Percentiles rank a stretch among this genome's conserved stretches.
These are phyloP conservation scores for Dothiorella sarmentorum DNA, from an alignment of 2,329 filamentous ascomycete genomes.

Conservation along the genomic window DNA sequence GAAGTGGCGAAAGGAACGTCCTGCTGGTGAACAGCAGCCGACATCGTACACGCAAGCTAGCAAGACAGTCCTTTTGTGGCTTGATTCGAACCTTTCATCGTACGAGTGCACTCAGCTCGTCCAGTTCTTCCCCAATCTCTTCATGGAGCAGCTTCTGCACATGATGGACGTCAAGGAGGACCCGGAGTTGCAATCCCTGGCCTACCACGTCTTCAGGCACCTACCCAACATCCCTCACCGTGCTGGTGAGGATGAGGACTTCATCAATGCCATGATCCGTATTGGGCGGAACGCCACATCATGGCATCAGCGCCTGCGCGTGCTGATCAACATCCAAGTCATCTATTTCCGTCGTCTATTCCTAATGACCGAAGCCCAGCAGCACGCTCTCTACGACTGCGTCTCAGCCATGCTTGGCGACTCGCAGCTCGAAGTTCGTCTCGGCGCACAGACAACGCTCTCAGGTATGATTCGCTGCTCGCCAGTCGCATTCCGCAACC, in stretches of 20 bases:
- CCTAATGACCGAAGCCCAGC: constrained; percentile 70
- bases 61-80: constrained; percentile 93
- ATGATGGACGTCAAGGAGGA: constrained; percentile 99
- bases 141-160: constrained; percentile 90
- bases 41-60: constrained; percentile 93
- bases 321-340: constrained; percentile 97
- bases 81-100: constrained; percentile 85
- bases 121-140: constrained; percentile 82
- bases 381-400: constrained; percentile 78
- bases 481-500: constrained; percentile 71
- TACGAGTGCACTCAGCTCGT: constrained; percentile 90
- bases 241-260: constrained; percentile 75
- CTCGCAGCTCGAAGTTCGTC: constrained; percentile 86
- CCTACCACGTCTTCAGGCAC: constrained; percentile 96
- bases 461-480: constrained; percentile 98
- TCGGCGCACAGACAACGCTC: constrained; percentile 86
- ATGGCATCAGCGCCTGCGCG: constrained; percentile 93
- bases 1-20: constrained; percentile 79
- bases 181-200: constrained; percentile 86
- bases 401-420: constrained; percentile 96
- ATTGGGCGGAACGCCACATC: constrained; percentile 80
- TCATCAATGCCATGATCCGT: constrained; percentile 80
- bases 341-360: constrained; percentile 97
- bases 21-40: constrained; percentile 85
- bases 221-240: constrained; percentile 93